phyloP scores from a whole-genome alignment of 345 rosid genomes.

The Arabidopsis arenosa region DNA sequence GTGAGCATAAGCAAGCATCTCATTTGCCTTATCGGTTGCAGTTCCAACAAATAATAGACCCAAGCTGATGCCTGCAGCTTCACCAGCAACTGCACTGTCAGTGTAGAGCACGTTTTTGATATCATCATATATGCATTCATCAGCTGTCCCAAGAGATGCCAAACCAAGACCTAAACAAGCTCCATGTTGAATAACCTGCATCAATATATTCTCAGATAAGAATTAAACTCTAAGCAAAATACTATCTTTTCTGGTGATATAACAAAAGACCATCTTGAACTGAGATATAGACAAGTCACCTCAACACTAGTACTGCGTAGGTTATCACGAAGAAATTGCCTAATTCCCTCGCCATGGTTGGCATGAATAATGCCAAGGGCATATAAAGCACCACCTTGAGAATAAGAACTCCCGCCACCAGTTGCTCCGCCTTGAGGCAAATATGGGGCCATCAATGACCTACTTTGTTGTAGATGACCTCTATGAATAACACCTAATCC shows the following conservation, averaged over 20 bases:
- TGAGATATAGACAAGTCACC: conserved; percentile 49
- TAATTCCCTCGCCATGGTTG: conserved; percentile 96
- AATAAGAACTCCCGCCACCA: conserved; percentile 91
- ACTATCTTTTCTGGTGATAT: neutral
- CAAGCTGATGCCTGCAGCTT: conserved; percentile 96
- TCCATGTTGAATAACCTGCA: conserved; percentile 97
- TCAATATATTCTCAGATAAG: conserved; percentile 4
- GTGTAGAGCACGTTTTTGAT: conserved; percentile 76
- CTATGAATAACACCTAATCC: conserved; percentile 99
- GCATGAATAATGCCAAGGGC: conserved; percentile 97
- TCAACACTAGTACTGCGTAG: conserved; percentile 79
- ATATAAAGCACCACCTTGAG: conserved; percentile 96
- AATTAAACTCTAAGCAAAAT: conserved; percentile 10
- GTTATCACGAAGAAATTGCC: conserved; percentile 91
- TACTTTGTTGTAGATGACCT: conserved; percentile 94
- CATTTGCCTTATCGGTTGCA: conserved; percentile 91
- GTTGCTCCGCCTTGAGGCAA: conserved; percentile 92
- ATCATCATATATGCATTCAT: conserved; percentile 85
- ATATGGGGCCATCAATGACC: conserved; percentile 94
- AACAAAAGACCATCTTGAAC: neutral
- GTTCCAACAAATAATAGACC: conserved; percentile 95
- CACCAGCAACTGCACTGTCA: conserved; percentile 96
- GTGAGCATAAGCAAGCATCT: conserved; percentile 96
- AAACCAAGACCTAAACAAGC: conserved; percentile 98
- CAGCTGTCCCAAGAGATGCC: conserved; percentile 96